phyloP scores from a whole-genome alignment of 176 grass and related monocot genomes.

The Leersia perrieri region DNA sequence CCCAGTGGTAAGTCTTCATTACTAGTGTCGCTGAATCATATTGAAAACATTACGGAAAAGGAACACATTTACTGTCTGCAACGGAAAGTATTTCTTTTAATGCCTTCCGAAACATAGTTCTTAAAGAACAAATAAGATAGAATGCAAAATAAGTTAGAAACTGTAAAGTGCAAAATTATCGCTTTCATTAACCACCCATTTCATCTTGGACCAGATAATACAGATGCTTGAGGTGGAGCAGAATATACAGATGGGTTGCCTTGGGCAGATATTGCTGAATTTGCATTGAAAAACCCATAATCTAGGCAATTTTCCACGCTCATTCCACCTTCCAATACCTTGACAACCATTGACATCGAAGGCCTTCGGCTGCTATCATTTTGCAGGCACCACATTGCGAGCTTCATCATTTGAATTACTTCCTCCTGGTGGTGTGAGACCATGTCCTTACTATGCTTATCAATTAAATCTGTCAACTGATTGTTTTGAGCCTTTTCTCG shows the following conservation, averaged over 20 bases:
- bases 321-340: conserved; percentile 42
- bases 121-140: conserved; percentile 1
- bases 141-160: neutral
- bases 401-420: conserved; percentile 32
- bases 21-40: neutral
- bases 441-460: conserved; percentile 18
- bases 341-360: conserved; percentile 29
- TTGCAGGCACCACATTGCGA: conserved; percentile 41
- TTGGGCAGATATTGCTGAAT: conserved; percentile 22
- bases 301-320: conserved; percentile 18
- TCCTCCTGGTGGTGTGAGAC: neutral
- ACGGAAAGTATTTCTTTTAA: conserved; percentile 4
- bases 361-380: conserved; percentile 25
- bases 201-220: conserved; percentile 45
- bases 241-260: conserved; percentile 23
- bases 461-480: conserved; percentile 14
- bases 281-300: neutral
- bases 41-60: neutral
- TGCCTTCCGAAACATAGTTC: neutral
- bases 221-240: conserved; percentile 33
- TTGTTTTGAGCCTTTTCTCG: conserved; percentile 27
- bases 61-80: neutral
- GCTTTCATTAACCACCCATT: neutral
- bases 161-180: neutral
- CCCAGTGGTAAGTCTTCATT: too few species aligned